Evolutionary conservation across 164 flowering plant genomes (phyloP), one percentile per base, ranked within the genome.

Genomic region (Dillenia suffruticosa): DNA sequence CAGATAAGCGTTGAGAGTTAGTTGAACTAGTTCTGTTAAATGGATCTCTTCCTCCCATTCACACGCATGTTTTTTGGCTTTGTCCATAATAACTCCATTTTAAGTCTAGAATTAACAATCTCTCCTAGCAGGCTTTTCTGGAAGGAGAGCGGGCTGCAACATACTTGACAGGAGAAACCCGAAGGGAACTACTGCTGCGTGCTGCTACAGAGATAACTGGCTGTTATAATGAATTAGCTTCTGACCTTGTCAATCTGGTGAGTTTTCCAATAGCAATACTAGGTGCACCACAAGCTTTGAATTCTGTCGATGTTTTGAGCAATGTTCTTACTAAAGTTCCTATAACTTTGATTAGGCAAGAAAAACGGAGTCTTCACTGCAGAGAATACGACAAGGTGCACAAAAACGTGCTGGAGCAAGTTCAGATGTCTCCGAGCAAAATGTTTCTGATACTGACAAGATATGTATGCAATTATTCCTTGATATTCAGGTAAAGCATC

Each of bases 391-490:
- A 48, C 84, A 83, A 66, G 86, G 86, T 61, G 97, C 89, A 19
- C 97, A 88, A 76, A 91, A 79, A 65, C 83, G 96, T 69, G 85
- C 80, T 66, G 96, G 96, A 57, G 86, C 88, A 46, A 84, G 83
- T 74, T 77, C 93, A 22, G 95, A 91, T 66, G 72, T 84, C 56
- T 68, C 85, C 5, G 97, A 91, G 57, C 56, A 82, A 44, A 90
- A 80, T 73, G 72, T 89, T 2, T 94, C 97, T 0, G 87, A 89
- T 64, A 87, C 93, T 8, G 96, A 91, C 71, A 95, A 95, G 76
- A 79, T 95, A 40, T 87, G 90, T 50, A 84, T 84, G 96, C 99
- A 95, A 67, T 70, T 89, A 55, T 89, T 91, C 74, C 93, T 94
- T 55, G 99, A 94, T 81, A 76, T 89, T 68, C 97, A 91, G 98